phyloP scores from a whole-genome alignment of 768 basidiomycete genomes.

The Hericium alpestre region DNA sequence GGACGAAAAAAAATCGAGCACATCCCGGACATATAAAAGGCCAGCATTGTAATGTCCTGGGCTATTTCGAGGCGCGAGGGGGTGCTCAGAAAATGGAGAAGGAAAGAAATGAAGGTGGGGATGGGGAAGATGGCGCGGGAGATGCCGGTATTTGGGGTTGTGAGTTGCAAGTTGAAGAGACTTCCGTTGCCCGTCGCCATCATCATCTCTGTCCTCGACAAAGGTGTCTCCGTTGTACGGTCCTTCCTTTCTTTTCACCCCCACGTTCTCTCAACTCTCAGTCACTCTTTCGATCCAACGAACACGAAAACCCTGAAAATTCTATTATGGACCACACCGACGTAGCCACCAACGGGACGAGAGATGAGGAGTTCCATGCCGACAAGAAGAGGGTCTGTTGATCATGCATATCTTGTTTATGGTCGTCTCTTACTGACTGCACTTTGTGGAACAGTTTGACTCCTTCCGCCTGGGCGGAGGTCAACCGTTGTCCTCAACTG shows the following conservation, averaged over 20 bases:
- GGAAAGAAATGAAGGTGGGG: neutral
- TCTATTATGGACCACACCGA: slow-evolving; percentile 30
- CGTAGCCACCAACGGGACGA: slow-evolving; percentile 16
- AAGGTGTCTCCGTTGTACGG: slow-evolving; percentile 15
- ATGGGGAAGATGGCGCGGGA: neutral
- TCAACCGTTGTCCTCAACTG: slow-evolving; percentile 20
- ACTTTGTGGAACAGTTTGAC: slow-evolving; percentile 40
- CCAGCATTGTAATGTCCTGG: no score
- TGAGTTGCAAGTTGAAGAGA: slow-evolving; percentile 17
- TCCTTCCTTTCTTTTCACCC: slow-evolving; percentile 27
- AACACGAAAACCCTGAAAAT: slow-evolving; percentile 17
- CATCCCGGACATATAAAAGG: no score
- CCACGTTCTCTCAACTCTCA: slow-evolving; percentile 24
- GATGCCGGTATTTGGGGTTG: slow-evolving; percentile 13
- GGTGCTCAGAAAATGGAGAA: neutral
- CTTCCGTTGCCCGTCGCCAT: slow-evolving; percentile 19
- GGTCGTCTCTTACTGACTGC: neutral
- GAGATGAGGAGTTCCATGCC: slow-evolving; percentile 24
- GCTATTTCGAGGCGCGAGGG: no score
- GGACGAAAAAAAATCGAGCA: no score
- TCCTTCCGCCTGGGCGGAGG: slow-evolving; percentile 57
- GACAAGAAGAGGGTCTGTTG: slow-evolving; percentile 33
- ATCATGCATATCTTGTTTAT: slow-evolving; percentile 1
- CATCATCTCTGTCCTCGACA: slow-evolving; percentile 15
- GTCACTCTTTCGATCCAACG: slow-evolving; percentile 24